Conservation (phyloP, 2,329 filamentous ascomycete species). For the Zasmidium cellare region DNA sequence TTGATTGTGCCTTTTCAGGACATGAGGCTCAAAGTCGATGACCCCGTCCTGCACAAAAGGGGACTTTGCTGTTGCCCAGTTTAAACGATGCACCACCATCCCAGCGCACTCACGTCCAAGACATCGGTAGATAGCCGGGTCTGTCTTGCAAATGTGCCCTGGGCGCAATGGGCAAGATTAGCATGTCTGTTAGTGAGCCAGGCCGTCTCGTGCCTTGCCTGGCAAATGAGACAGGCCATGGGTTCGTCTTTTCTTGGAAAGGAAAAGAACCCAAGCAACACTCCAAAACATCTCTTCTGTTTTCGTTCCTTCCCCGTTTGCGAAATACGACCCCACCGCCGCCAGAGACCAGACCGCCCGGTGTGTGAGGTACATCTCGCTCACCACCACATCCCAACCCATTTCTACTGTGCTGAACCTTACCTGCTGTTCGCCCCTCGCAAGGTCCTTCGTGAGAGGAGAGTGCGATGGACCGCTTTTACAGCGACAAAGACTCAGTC, state of each 20-base stretch:
- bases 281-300: not conserved
- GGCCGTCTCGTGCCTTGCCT: not conserved
- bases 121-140: not conserved
- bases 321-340: not conserved
- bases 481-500: not conserved
- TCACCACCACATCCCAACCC: not conserved
- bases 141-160: not conserved
- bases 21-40: too few species aligned
- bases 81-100: too few species aligned
- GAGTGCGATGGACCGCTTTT: not conserved
- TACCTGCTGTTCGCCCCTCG: too few species aligned
- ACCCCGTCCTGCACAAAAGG: too few species aligned
- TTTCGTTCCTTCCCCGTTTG: not conserved
- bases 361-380: not conserved
- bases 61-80: too few species aligned
- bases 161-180: not conserved
- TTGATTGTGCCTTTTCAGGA: too few species aligned
- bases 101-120: not conserved
- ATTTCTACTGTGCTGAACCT: too few species aligned
- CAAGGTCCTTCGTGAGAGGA: not conserved
- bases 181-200: not conserved
- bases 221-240: not conserved
- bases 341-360: not conserved
- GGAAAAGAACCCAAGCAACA: too few species aligned
- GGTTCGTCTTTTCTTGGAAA: not conserved